These are phyloP conservation scores for Parascedosporium putredinis DNA, from an alignment of 2,329 filamentous ascomycete genomes.

Conservation along the genomic window DNA sequence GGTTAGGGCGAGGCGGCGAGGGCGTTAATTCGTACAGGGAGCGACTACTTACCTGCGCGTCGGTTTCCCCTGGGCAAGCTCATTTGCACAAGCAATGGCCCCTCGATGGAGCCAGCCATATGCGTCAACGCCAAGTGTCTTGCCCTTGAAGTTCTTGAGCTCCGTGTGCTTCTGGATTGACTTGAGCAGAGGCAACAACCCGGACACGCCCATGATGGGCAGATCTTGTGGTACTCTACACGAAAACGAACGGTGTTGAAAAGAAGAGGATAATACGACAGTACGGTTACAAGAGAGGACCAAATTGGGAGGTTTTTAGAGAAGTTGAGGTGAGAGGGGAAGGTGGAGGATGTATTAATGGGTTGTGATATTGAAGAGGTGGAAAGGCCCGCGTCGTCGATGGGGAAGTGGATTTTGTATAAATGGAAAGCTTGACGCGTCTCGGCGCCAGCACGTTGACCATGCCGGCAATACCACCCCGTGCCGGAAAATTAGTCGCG, in stretches of 20 bases:
- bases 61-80: constrained; percentile 78
- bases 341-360: background rate
- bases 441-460: too few relatives aligned
- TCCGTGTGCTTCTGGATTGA: constrained; percentile 87
- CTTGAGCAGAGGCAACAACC: constrained; percentile 77
- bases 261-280: too few relatives aligned
- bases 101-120: constrained; percentile 98
- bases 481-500: too few relatives aligned
- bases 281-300: too few relatives aligned
- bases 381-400: background rate
- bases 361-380: background rate
- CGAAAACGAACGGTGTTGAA: too few relatives aligned
- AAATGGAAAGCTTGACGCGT: background rate
- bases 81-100: constrained; percentile 79
- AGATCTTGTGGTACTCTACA: too few relatives aligned
- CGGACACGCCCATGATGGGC: constrained; percentile 12
- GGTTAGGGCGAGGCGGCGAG: constrained; percentile 8
- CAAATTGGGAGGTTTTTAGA: background rate
- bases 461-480: too few relatives aligned
- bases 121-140: constrained; percentile 88
- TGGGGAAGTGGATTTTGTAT: background rate
- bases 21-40: too few relatives aligned
- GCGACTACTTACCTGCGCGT: constrained; percentile 77
- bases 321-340: background rate
- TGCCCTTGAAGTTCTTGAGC: constrained; percentile 75